These are phyloP conservation scores for Hemisphaericaspora nanyangensis DNA, from an alignment of 805 yeast genomes.

Conservation along the genomic window DNA sequence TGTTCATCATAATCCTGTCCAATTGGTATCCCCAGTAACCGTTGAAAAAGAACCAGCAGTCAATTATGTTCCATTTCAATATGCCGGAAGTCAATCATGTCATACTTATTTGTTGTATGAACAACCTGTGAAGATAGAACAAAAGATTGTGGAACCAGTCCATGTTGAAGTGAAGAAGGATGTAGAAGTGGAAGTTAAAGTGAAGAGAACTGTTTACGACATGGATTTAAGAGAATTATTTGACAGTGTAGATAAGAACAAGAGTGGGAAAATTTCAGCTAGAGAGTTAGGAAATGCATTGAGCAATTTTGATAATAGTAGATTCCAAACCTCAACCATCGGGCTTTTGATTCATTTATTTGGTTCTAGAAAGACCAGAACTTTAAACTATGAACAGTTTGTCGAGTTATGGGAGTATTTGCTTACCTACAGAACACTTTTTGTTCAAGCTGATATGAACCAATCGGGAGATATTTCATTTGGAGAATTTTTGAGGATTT, in stretches of 20 bases:
- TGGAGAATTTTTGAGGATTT: conserved; percentile 57
- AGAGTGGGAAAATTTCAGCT: conserved; percentile 51
- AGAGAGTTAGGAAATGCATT: conserved; percentile 55
- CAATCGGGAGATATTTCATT: conserved; percentile 54
- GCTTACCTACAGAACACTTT: conserved; percentile 60
- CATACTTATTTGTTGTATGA: neutral
- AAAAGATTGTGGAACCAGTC: neutral
- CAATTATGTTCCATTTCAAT: neutral
- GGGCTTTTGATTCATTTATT: conserved; percentile 58
- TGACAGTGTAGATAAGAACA: conserved; percentile 50
- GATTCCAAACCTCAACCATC: conserved; percentile 58
- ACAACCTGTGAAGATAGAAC: neutral
- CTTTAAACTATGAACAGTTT: conserved; percentile 52
- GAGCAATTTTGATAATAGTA: conserved; percentile 58
- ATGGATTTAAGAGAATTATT: conserved; percentile 44
- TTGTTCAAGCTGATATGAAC: conserved; percentile 57
- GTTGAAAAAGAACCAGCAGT: neutral
- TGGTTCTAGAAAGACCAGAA: conserved; percentile 21
- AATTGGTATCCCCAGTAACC: neutral
- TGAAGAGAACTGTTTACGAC: neutral
- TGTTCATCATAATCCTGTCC: too few relatives aligned
- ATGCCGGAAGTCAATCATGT: neutral
- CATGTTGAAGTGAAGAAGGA: too few relatives aligned
- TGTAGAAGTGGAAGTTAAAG: neutral
- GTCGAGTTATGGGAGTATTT: conserved; percentile 64